Evolutionary conservation across 2,329 filamentous ascomycete genomes (phyloP), one percentile per base, ranked within the genome.

Genomic region (Penicillium sp.): DNA sequence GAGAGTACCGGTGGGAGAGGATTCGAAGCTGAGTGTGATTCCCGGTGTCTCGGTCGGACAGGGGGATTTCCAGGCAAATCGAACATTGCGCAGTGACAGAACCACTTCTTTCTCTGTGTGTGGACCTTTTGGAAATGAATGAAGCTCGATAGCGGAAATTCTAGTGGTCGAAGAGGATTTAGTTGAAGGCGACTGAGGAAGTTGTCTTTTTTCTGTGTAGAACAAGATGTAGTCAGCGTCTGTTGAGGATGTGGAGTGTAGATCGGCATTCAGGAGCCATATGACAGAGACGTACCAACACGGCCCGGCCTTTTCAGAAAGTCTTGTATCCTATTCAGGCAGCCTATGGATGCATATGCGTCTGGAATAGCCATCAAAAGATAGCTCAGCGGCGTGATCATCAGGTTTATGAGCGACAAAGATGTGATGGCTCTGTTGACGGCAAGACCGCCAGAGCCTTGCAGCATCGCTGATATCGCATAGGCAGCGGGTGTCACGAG

Each of bases 381-480:
- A 8, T 62, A 62, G 1, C 56, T 60, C 0, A 72, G 61, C 1
- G 69, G 69, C 14, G 65, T 67, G 3, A 67, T 61, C 16, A 72
- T 52, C 6, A 72, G 51, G 1, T 58, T 63, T 27, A 71, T 67
- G 1, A 72, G 59, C 1, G 69, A 69, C 5, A 72, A 51, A 1
- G 69, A 68, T 1, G 68, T 70, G 44, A 69, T 69, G 1, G 69
- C 65, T 42, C 59, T 63, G 2, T 59, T 61, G 10, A 67, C 68
- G 16, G 69, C 58, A n/a, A 72, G 59, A 10, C 51, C 50, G 0
- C 22, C 40, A 11, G 53, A 45, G 2, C 46, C 55, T 18, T 51
- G 50, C 3, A 53, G 14, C 22, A 28, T 14, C 6, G 53, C 50
- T 32, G 54, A 20, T 29, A 57, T 47, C 3, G 49, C 50, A 49